phyloP scores from a whole-genome alignment of 768 basidiomycete genomes.

The Pleurotus giganteus region DNA sequence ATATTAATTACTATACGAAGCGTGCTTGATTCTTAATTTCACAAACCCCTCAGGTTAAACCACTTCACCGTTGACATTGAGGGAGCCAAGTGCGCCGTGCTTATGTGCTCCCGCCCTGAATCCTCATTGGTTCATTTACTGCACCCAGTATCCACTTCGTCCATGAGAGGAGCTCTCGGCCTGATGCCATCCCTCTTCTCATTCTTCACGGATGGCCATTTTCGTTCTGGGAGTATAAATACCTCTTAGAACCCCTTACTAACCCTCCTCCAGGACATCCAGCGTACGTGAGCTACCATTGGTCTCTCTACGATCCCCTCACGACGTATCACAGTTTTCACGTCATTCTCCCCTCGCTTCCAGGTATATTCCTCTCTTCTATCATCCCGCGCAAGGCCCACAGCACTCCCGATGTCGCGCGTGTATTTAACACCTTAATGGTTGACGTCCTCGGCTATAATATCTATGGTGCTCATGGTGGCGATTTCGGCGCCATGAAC shows the following conservation, averaged over 20 bases:
- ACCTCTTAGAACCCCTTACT: slow-evolving; percentile 3
- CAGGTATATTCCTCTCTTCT: slow-evolving; percentile 8
- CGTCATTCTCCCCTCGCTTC: slow-evolving; percentile 10
- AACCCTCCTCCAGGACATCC: slow-evolving; percentile 3
- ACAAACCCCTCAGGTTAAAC: not conserved
- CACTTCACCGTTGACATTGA: slow-evolving; percentile 4
- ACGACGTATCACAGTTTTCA: slow-evolving; percentile 1
- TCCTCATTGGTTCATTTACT: not conserved
- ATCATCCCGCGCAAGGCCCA: slow-evolving; percentile 1
- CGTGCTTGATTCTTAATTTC: not conserved
- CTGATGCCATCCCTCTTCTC: slow-evolving; percentile 9
- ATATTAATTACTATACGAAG: not conserved
- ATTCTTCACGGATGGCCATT: slow-evolving; percentile 11
- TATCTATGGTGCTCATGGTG: slow-evolving; percentile 8
- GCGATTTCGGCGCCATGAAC: slow-evolving; percentile 9
- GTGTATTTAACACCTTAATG: slow-evolving; percentile 9
- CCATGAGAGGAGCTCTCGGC: slow-evolving; percentile 6
- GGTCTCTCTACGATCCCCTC: not conserved
- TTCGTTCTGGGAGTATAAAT: slow-evolving; percentile 3
- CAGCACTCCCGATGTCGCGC: slow-evolving; percentile 5
- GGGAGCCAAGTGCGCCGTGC: slow-evolving; percentile 1
- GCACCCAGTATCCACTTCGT: slow-evolving; percentile 5
- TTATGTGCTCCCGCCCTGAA: no score
- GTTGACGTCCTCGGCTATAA: slow-evolving; percentile 9
- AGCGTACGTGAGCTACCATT: not conserved